Percentiles rank a stretch among this genome's conserved stretches.
phyloP scores from a whole-genome alignment of 257 asterid species.

The Cynanchum wilfordii region DNA sequence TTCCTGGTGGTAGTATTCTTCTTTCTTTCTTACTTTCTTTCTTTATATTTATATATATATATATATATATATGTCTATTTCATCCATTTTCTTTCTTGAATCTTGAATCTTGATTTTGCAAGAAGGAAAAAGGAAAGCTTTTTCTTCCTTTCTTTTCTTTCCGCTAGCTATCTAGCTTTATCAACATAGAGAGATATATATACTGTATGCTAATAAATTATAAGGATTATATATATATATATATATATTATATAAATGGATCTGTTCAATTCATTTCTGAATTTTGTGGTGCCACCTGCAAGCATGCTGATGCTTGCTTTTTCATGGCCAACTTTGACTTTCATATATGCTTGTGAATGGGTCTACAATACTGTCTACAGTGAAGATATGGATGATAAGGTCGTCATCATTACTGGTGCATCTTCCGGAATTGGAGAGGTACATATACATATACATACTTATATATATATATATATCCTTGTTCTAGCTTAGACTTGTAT shows the following conservation, averaged over 20 bases:
- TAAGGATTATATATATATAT: no score
- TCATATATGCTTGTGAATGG: constrained; percentile 68
- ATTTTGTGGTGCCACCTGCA: constrained; percentile 80
- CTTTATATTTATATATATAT: no score
- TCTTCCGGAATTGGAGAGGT: constrained; percentile 98
- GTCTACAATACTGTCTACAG: constrained; percentile 39
- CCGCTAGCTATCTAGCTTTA: no score
- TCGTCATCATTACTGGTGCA: constrained; percentile 83
- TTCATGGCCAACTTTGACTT: constrained; percentile 79
- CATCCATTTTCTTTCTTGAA: background rate
- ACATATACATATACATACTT: background rate
- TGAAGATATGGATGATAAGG: constrained; percentile 62
- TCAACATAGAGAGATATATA: no score
- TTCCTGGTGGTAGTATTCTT: background rate
- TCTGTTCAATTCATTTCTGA: constrained; percentile 44
- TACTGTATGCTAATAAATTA: background rate
- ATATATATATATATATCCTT: background rate
- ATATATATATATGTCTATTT: no score
- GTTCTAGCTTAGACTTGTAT: background rate
- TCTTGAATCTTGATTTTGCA: background rate
- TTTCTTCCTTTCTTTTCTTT: no score
- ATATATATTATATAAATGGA: constrained; percentile 31
- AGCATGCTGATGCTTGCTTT: constrained; percentile 75
- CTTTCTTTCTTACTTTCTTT: background rate
- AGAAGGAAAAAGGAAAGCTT: background rate